These are phyloP conservation scores for Cicer chorassanicum DNA, from an alignment of 306 rosid species.

Conservation along the genomic window DNA sequence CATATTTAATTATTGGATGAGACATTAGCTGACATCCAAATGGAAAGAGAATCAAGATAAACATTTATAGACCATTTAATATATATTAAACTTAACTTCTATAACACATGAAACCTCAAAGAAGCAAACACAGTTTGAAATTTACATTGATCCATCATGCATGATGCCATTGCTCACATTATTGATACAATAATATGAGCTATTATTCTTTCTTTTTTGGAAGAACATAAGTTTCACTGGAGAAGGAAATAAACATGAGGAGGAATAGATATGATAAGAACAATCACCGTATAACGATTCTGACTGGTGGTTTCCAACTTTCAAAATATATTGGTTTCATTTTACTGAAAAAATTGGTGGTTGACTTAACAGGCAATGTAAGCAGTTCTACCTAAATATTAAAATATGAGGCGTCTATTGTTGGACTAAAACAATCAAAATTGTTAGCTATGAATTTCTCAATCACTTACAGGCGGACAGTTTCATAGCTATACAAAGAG, in stretches of 20 bases:
- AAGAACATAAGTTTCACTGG: conserved; percentile 18
- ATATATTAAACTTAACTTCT: conserved; percentile 31
- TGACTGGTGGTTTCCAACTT: conserved; percentile 20
- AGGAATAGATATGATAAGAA: conserved; percentile 17
- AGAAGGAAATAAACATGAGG: conserved; percentile 6
- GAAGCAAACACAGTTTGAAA: conserved; percentile 37
- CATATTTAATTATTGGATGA: conserved; percentile 32
- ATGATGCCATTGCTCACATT: conserved; percentile 1
- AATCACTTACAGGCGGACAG: conserved; percentile 88
- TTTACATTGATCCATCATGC: conserved; percentile 10
- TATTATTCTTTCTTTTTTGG: not conserved
- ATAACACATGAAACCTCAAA: conserved; percentile 20
- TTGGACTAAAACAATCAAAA: conserved; percentile 28
- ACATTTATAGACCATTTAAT: conserved; percentile 31
- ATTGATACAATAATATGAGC: not conserved
- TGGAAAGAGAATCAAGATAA: conserved; percentile 32
- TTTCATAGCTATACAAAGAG: conserved; percentile 86
- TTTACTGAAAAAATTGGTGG: conserved; percentile 28
- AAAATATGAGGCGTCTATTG: not conserved
- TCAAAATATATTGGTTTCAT: conserved; percentile 16
- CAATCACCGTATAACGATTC: conserved; percentile 36
- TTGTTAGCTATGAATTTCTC: conserved; percentile 15
- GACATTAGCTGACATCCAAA: conserved; percentile 24
- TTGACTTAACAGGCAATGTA: conserved; percentile 32
- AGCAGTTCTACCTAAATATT: conserved; percentile 17